Evolutionary conservation across 352 stramenopile species (phyloP), one percentile per base, ranked within the genome.

Genomic region (Globisporangium paroecandrum): DNA sequence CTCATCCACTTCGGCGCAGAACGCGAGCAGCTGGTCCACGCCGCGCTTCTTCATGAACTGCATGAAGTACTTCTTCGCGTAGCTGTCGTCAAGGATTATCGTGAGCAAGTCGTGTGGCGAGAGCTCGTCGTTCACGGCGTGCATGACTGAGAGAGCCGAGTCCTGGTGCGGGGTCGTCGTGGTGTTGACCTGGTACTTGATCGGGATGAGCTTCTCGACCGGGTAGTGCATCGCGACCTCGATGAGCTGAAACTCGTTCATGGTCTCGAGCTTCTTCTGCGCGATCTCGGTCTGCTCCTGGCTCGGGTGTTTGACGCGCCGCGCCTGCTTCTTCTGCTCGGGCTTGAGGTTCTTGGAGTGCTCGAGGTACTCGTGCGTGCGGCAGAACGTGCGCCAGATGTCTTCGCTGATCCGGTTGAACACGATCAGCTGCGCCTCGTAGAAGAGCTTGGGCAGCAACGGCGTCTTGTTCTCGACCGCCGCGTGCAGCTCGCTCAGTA

Each of bases 1-100:
- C 62, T 93, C 85, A 13, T 91, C 83, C 3, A 93, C 79, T 71
- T 93, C 81, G 57, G 90, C 79, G 38, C 81, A 90, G 54, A 93
- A 90, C 6, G 82, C 85, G n/a, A 93, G 76, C 34, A 85, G 74
- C 13, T 87, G 79, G 18, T 92, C 83, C 32, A 88, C 72, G 9
- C 81, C 77, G 43, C 85, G 79, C 41, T 79, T 87, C 41, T 83
- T 75, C 79, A 91, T 88, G 60, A 93, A 93, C 32, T 89, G 71
- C 58, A 90, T 85, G 59, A 91, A 89, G 64, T 87, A 90, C 65
- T 89, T 89, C 64, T 89, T 89, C 13, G 74, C 85, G 57, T 82
- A 89, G 34, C 74, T 69, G 58, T 93, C 85, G 8, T 70, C 65
- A 0, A 93, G 64, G 24, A 93, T 55, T 24, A 82, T 71, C 4